Base-by-base conservation (phyloP, 768 basidiomycete species). In the Calocybe cyanea region DNA sequence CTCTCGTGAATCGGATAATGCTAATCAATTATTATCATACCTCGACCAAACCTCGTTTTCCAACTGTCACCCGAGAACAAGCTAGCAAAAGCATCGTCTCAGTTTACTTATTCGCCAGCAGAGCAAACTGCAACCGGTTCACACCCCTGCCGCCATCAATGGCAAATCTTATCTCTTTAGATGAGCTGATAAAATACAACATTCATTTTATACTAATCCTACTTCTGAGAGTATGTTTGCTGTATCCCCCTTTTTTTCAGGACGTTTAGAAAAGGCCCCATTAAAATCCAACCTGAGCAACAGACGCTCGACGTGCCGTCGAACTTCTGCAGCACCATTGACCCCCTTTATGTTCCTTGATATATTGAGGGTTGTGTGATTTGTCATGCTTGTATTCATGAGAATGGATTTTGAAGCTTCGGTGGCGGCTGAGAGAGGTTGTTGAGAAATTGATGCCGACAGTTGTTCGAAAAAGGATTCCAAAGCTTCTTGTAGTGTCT, bases 231-330 rank as follows among this genome's bases (percentile, higher is more conserved):
- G 63, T 52, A 77, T 74, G 54, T 76, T 45, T 44, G 45, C 30
- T 49, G 50, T 32, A 45, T 52, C 49, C 48, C 41, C 45, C 43
- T 25, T 34, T 5, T 50, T 56, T 57, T 51, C 62, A 32, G 65
- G 63, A 10, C 72, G 70, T 24, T 70, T 77, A 13, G 87, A 87
- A 52, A 88, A 80, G 37, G 73, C 78, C 10, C 84, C 87, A 55
- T 91, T 92, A 61, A 92, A 88, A 64, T 95, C 92, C 10, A 95
- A 66, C 31, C 89, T 77, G 24, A 95, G 70, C 33, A 94, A 62
- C 45, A 95, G 60, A 18, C 90, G 77, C 61, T 95, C 92, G 9
- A 93, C 77, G 59, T 89, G 89, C 52, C 90, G 73, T 33, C 85
- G 74, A 43, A 85, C 85, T 43, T 85, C 77, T 20, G 57, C 47